A percentile compares a stretch with the other conserved stretches of the same genome.
phyloP scores from a whole-genome alignment of 768 basidiomycete species.

The Amanita subjunquillea region DNA sequence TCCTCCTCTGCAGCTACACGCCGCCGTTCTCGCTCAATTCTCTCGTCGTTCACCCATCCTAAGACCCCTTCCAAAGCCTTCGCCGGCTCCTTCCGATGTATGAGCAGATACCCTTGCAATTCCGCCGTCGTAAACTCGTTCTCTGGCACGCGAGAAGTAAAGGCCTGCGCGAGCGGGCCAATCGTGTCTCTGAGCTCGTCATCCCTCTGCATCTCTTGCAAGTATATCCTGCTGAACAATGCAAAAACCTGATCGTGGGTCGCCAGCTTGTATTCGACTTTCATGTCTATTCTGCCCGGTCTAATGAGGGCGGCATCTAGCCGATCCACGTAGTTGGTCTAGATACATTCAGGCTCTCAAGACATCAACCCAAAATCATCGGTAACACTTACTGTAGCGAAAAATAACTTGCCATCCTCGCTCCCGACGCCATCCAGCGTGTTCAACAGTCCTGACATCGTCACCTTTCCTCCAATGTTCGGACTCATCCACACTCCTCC shows the following conservation, averaged over 20 bases:
- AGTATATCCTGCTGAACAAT: slow-evolving; percentile 43
- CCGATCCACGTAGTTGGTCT: slow-evolving; percentile 49
- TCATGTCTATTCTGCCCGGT: slow-evolving; percentile 47
- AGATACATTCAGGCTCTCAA: neutral
- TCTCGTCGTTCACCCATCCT: slow-evolving; percentile 33
- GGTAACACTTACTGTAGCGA: slow-evolving; percentile 35
- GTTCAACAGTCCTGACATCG: slow-evolving; percentile 46
- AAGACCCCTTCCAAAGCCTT: slow-evolving; percentile 21
- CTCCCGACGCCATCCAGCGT: slow-evolving; percentile 51
- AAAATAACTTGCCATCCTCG: slow-evolving; percentile 52
- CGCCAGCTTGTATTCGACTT: slow-evolving; percentile 39
- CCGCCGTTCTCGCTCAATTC: slow-evolving; percentile 25
- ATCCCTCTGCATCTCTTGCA: slow-evolving; percentile 15
- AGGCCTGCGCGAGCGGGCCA: slow-evolving; percentile 25
- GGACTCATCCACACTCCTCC: neutral
- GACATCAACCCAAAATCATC: neutral
- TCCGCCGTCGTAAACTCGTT: slow-evolving; percentile 48
- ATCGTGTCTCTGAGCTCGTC: neutral
- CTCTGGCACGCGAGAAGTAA: slow-evolving; percentile 32
- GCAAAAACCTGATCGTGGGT: slow-evolving; percentile 33
- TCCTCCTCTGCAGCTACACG: slow-evolving; percentile 10
- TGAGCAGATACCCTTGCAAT: slow-evolving; percentile 48
- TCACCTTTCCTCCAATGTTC: slow-evolving; percentile 20
- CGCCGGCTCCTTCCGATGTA: slow-evolving; percentile 28
- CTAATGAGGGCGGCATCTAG: slow-evolving; percentile 46